Percentiles rank a stretch among this genome's conserved stretches.
These are phyloP conservation scores for Macrolepiota fuliginosa DNA, from an alignment of 768 basidiomycete genomes.

Conservation along the genomic window DNA sequence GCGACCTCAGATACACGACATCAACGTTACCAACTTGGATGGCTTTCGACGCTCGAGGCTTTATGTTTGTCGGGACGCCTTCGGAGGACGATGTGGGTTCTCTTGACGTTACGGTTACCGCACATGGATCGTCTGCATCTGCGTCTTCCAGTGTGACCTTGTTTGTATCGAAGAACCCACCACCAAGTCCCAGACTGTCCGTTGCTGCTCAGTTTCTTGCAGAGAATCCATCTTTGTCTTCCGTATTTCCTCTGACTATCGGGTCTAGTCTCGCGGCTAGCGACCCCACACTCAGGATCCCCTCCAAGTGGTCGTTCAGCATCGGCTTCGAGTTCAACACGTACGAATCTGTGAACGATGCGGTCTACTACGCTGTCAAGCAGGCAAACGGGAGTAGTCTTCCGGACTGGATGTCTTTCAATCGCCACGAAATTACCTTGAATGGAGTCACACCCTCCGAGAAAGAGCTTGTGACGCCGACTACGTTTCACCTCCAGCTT, in stretches of 20 bases:
- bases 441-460: constrained; percentile 71
- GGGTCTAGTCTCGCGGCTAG: constrained; percentile 52
- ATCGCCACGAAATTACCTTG: constrained; percentile 66
- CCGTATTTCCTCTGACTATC: constrained; percentile 65
- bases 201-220: constrained; percentile 59
- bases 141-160: constrained; percentile 54
- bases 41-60: constrained; percentile 57
- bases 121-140: constrained; percentile 48
- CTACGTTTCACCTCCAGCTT: constrained; percentile 50
- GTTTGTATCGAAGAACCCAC: constrained; percentile 50
- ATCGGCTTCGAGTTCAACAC: constrained; percentile 76
- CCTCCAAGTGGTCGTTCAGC: constrained; percentile 85
- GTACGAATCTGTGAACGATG: constrained; percentile 39
- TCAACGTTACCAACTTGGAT: constrained; percentile 74
- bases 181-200: constrained; percentile 53
- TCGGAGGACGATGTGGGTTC: constrained; percentile 58
- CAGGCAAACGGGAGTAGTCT: constrained; percentile 66
- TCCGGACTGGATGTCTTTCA: constrained; percentile 76
- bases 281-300: constrained; percentile 66
- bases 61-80: constrained; percentile 73
- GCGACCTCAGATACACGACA: constrained; percentile 46
- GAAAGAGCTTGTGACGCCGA: constrained; percentile 33
- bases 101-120: constrained; percentile 59
- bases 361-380: constrained; percentile 61
- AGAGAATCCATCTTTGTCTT: constrained; percentile 66